Conservation (phyloP, 768 basidiomycete species). For the Pleurotus ostreatus region DNA sequence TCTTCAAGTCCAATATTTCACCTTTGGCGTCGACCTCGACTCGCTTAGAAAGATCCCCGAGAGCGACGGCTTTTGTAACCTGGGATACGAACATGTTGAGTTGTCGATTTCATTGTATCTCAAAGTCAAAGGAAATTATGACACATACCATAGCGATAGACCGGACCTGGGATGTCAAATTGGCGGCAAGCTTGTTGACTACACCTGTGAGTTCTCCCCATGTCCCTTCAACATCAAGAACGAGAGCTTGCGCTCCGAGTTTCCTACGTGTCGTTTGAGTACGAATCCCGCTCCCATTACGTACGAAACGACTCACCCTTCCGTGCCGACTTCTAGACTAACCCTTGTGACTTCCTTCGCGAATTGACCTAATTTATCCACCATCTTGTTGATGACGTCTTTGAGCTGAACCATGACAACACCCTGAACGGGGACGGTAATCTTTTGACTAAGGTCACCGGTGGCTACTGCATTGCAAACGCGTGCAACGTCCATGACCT, state of each 20-base stretch:
- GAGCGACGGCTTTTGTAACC: conserved; percentile 90
- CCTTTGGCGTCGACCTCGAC: conserved; percentile 89
- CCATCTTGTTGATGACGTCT: conserved; percentile 73
- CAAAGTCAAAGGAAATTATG: too few relatives aligned
- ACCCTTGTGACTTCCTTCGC: conserved; percentile 87
- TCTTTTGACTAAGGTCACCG: conserved; percentile 75
- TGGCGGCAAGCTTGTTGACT: conserved; percentile 76
- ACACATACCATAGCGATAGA: conserved; percentile 4
- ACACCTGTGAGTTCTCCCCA: conserved; percentile 80
- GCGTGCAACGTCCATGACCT: conserved; percentile 77
- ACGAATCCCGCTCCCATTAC: too few relatives aligned
- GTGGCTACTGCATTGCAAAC: conserved; percentile 79
- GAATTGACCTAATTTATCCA: conserved; percentile 70
- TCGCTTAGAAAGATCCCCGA: conserved; percentile 83
- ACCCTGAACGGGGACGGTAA: conserved; percentile 74
- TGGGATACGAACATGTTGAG: conserved; percentile 58
- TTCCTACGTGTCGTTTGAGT: conserved; percentile 40
- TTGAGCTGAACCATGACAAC: conserved; percentile 80
- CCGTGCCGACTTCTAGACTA: conserved; percentile 77
- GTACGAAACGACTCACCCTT: conserved; percentile 40
- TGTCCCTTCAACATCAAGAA: conserved; percentile 83
- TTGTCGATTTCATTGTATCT: too few relatives aligned
- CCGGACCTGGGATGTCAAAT: conserved; percentile 63
- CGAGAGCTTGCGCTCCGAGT: conserved; percentile 81
- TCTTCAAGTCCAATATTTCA: conserved; percentile 81